Base-by-base conservation (phyloP, 805 yeast genomes). In the Sungouiella thailandica region DNA sequence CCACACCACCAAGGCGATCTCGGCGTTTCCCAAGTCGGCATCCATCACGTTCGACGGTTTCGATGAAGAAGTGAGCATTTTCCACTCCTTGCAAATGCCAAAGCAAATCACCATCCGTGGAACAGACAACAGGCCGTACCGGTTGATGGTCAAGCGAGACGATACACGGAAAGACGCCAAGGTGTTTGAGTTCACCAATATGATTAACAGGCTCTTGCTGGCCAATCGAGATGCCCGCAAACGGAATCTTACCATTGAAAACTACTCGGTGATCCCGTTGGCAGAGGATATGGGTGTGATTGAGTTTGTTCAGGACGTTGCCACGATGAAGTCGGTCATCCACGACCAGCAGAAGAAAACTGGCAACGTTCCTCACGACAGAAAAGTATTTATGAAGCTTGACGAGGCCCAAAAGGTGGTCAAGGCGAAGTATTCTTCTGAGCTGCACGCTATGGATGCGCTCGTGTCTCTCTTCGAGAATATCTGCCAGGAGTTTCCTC, bases 151-250 rank as follows among this genome's bases (percentile, higher is more conserved):
- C 47, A 93, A 93, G 52, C 74, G 78, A 41, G 99, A 93, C 58
- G 98, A 93, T 61, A 80, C 94, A 13, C 65, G 97, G 43, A 94
- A 94, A 52, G 99, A 94, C 64, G 93, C 96, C 4, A 83, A 95
- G 47, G 76, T 90, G 33, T 83, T 88, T n/a, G 93, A 94, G 47
- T 82, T 93, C 47, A 86, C 97, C 0, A 77, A 86, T 1, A 82
- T 88, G 58, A 78, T 93, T 56, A 89, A 89, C 52, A 74, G 85
- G 44, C 54, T 93, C 19, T 63, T 93, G 36, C 58, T 65, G 14
- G 70, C 72, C 13, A 83, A 83, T 49, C 69, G 72, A 10, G 95
- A 82, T 30, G 80, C 97, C 0, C 73, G 81, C 31, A 78, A 79
- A 41, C 65, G 97, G 40, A 74, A 74, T 26, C 65, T 93, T 17